These are phyloP conservation scores for Thuja plicata DNA, from an alignment of 83 land plant species.

Conservation along the genomic window DNA sequence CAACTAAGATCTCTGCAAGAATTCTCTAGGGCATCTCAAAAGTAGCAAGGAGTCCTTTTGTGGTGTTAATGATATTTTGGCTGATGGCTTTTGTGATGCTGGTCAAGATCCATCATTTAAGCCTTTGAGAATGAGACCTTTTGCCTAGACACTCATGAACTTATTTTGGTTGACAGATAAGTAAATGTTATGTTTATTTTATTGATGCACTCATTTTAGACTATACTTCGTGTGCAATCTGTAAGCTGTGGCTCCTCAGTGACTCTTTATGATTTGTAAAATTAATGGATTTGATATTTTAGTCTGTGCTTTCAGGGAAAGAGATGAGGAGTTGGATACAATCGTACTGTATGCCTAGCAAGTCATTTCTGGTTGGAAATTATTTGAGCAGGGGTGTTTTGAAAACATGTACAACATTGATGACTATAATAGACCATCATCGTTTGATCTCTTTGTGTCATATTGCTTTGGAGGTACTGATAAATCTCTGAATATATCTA, in stretches of 20 bases:
- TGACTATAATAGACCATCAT: constrained; percentile 55
- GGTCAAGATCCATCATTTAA: constrained; percentile 91
- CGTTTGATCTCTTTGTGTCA: constrained; percentile 91
- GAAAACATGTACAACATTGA: constrained; percentile 12
- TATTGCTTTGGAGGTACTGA: constrained; percentile 96
- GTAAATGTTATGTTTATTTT: not conserved
- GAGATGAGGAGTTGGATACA: constrained; percentile 87
- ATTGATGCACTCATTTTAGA: not conserved
- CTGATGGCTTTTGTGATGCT: constrained; percentile 98
- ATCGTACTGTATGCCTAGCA: constrained; percentile 65
- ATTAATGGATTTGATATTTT: not conserved
- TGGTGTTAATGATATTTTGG: constrained; percentile 65
- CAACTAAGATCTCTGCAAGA: constrained; percentile 41
- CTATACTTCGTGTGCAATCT: not conserved
- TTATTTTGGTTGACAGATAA: constrained; percentile 93
- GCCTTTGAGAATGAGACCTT: constrained; percentile 58
- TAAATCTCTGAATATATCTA: constrained; percentile 43
- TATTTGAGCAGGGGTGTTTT: not conserved
- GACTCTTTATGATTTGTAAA: not conserved
- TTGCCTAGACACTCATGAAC: constrained; percentile 75
- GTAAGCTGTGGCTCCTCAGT: not conserved
- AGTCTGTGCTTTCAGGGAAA: constrained; percentile 43
- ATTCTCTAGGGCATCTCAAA: constrained; percentile 45
- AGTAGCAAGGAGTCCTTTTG: constrained; percentile 71
- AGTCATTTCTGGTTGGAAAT: constrained; percentile 40